Conservation (phyloP, 305 asterid species). For the Fraxinus baroniana region DNA sequence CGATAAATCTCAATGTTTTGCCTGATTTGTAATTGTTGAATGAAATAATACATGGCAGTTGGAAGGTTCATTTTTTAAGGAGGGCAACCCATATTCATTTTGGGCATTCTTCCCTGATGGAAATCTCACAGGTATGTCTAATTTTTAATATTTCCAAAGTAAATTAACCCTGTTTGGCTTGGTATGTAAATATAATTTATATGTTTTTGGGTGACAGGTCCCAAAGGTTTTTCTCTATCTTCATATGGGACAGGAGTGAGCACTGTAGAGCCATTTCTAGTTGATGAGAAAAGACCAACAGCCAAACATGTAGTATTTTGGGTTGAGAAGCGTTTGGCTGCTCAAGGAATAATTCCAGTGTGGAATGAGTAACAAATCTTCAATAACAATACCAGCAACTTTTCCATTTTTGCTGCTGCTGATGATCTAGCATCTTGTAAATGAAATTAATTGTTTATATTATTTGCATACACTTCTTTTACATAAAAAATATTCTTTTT, state of each 20-base stretch:
- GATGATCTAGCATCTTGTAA: constrained; percentile 2
- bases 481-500: not conserved
- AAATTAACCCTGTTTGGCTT: not conserved
- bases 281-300: constrained; percentile 78
- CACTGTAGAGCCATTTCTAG: constrained; percentile 81
- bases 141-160: not conserved
- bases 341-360: constrained; percentile 88
- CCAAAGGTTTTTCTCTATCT: constrained; percentile 74
- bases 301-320: constrained; percentile 72
- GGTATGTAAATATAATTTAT: not conserved
- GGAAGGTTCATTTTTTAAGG: constrained; percentile 73
- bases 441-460: constrained; percentile 20
- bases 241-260: constrained; percentile 65
- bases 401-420: not conserved
- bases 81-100: constrained; percentile 61
- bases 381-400: not conserved
- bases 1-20: not conserved
- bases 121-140: constrained; percentile 47
- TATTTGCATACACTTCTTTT: not conserved
- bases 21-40: constrained; percentile 20
- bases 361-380: constrained; percentile 52
- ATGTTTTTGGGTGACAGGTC: constrained; percentile 39
- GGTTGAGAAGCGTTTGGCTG: constrained; percentile 96
- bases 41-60: constrained; percentile 43
- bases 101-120: constrained; percentile 95